These are phyloP conservation scores for Trichocomaceae sp. DNA, from an alignment of 2,329 filamentous ascomycete genomes.

Conservation along the genomic window DNA sequence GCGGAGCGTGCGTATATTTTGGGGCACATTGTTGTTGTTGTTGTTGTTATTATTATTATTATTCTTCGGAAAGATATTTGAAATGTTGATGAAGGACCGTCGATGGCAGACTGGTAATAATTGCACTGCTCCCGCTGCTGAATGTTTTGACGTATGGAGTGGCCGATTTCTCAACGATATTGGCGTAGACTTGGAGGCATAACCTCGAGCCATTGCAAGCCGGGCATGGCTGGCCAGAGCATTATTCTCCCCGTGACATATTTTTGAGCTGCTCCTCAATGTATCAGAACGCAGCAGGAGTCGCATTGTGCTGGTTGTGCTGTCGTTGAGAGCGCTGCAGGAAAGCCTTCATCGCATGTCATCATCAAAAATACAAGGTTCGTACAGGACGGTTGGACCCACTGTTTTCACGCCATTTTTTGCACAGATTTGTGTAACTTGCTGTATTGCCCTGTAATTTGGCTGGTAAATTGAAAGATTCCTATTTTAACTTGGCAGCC, in stretches of 20 bases:
- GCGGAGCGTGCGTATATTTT: constrained; percentile 59
- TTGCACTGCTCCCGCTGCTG: not conserved
- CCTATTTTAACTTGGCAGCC: not conserved
- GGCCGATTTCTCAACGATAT: not conserved
- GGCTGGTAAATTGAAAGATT: not conserved
- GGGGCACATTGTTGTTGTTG: constrained; percentile 16
- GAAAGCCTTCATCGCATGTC: not conserved
- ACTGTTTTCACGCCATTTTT: no score
- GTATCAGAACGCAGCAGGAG: not conserved
- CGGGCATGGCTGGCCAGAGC: not conserved
- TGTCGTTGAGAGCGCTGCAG: not conserved
- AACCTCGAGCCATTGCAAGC: not conserved
- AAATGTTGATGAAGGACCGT: constrained; percentile 12
- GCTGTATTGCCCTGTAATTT: not conserved
- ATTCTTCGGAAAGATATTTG: constrained; percentile 14
- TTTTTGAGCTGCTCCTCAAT: not conserved
- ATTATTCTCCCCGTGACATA: not conserved
- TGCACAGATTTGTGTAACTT: not conserved
- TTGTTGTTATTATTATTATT: not conserved
- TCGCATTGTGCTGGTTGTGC: not conserved
- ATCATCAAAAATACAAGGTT: not conserved
- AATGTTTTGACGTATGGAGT: not conserved
- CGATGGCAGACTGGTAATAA: not conserved
- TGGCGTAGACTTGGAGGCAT: not conserved
- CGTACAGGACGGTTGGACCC: no score